Evolutionary conservation across 108 stramenopile species (phyloP).

Genomic region (Stephanodiscus triporus): DNA sequence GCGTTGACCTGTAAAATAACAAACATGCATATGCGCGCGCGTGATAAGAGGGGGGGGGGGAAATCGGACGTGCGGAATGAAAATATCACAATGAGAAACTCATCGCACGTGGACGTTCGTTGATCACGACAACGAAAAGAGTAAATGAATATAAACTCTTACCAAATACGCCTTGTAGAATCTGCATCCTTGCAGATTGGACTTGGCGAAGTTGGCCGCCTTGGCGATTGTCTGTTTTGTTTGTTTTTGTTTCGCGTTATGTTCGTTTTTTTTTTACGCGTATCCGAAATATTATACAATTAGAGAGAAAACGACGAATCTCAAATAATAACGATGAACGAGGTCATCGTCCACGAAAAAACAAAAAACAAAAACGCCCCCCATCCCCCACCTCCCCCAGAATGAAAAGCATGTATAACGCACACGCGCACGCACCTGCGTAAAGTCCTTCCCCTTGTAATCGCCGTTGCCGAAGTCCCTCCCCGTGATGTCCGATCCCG

Average conservation of each 20-base stretch:
- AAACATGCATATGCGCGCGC: neutral
- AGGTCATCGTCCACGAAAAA: too few species aligned
- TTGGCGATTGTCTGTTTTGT: slow-evolving; percentile 63
- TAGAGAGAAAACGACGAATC: too few species aligned
- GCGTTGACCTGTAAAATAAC: slow-evolving; percentile 59
- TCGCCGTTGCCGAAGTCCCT: slow-evolving; percentile 73
- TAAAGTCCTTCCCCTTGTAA: slow-evolving; percentile 90
- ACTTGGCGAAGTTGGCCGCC: slow-evolving; percentile 73
- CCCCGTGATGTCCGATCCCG: slow-evolving; percentile 74
- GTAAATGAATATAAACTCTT: neutral
- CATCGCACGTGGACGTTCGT: neutral
- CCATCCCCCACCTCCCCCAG: slow-evolving; percentile 27
- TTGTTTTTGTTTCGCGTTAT: neutral
- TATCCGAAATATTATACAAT: too few species aligned
- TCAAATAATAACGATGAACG: too few species aligned
- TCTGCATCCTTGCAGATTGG: slow-evolving; percentile 80
- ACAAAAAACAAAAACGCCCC: neutral
- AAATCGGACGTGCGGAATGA: neutral
- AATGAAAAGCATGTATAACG: neutral
- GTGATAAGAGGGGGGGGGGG: neutral
- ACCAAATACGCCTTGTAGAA: slow-evolving; percentile 89
- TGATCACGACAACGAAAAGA: neutral
- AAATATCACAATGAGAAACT: neutral
- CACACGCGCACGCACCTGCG: slow-evolving; percentile 53
- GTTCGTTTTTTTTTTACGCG: neutral